A percentile compares a stretch with the other conserved stretches of the same genome.
Evolutionary conservation across 768 basidiomycete genomes (phyloP).

Genomic region (Mrakia blollopis): DNA sequence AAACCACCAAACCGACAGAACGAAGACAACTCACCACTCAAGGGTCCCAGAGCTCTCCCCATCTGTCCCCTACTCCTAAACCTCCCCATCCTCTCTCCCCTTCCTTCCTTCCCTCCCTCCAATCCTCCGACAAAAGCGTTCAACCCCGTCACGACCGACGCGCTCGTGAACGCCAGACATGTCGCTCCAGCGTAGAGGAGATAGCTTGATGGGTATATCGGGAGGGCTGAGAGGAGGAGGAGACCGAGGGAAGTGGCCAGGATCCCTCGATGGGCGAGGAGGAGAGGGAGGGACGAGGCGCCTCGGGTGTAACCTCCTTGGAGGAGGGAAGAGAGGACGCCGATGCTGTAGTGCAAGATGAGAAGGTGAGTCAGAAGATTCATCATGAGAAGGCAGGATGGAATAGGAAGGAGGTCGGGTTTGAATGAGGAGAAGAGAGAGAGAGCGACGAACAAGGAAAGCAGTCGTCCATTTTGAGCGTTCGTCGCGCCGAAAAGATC

Average conservation of each 20-base stretch:
- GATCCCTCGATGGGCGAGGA: constrained; percentile 77
- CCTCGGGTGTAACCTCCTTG: constrained; percentile 95
- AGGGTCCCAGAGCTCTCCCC: constrained; percentile 84
- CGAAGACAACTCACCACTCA: constrained; percentile 59
- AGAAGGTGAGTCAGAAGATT: not conserved
- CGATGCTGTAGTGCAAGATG: constrained; percentile 56
- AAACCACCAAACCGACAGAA: not conserved
- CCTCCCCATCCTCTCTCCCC: constrained; percentile 70
- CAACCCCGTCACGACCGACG: constrained; percentile 89
- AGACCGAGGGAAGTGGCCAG: constrained; percentile 67
- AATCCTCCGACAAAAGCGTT: constrained; percentile 60
- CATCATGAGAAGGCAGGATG: not conserved
- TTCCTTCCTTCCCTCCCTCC: constrained; percentile 10
- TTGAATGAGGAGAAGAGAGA: constrained; percentile 38
- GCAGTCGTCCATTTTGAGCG: constrained; percentile 76
- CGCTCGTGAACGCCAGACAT: constrained; percentile 86
- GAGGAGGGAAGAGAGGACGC: constrained; percentile 78
- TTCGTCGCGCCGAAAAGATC: constrained; percentile 76
- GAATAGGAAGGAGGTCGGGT: not conserved
- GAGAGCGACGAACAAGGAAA: constrained; percentile 44
- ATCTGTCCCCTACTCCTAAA: constrained; percentile 93
- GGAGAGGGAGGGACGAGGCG: constrained; percentile 56
- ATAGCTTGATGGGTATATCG: constrained; percentile 45
- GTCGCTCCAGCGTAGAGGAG: constrained; percentile 59
- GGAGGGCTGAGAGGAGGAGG: constrained; percentile 61